A percentile compares a stretch with the other conserved stretches of the same genome.
Conservation (phyloP, 2,329 filamentous ascomycete species). For the Xenoacremonium recifei region DNA sequence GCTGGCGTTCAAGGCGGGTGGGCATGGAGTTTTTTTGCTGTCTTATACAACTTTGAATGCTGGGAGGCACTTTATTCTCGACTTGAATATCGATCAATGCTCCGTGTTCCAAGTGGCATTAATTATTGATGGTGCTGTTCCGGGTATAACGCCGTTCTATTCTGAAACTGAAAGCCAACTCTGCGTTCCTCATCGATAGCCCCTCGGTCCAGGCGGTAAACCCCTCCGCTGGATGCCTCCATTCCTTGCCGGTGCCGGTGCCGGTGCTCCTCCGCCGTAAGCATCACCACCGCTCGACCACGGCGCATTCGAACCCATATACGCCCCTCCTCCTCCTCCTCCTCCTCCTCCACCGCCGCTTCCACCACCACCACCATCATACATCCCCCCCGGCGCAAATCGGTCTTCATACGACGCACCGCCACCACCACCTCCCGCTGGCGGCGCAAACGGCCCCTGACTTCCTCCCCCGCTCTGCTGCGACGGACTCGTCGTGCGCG, state of each 20-base stretch:
- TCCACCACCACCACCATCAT: constrained; percentile 33
- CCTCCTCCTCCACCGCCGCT: constrained; percentile 19
- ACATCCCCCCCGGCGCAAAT: constrained; percentile 45
- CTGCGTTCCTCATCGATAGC: constrained; percentile 29
- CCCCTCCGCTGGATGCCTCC: constrained; percentile 36
- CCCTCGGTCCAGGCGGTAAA: constrained; percentile 46
- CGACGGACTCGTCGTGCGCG: constrained; percentile 56
- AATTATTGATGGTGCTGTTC: too few relatives aligned
- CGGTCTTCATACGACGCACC: constrained; percentile 42
- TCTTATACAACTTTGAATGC: too few relatives aligned
- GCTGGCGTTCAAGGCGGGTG: constrained; percentile 4
- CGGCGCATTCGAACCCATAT: constrained; percentile 46
- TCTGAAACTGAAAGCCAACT: constrained; percentile 7
- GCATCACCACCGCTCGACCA: constrained; percentile 45
- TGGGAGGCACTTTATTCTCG: too few relatives aligned
- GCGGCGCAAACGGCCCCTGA: constrained; percentile 48
- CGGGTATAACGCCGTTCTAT: constrained; percentile 24
- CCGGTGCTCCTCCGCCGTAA: constrained; percentile 34
- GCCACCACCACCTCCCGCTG: constrained; percentile 30
- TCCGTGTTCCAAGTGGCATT: too few relatives aligned
- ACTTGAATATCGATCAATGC: too few relatives aligned
- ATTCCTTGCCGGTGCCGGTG: constrained; percentile 35
- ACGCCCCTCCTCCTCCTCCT: constrained; percentile 35
- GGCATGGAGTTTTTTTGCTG: constrained; percentile 20
- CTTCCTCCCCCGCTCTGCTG: constrained; percentile 26